Percentiles rank a stretch among this genome's conserved stretches.
These are phyloP conservation scores for Hypoxylon subgilvum DNA, from an alignment of 495 filamentous ascomycete species.

Conservation along the genomic window DNA sequence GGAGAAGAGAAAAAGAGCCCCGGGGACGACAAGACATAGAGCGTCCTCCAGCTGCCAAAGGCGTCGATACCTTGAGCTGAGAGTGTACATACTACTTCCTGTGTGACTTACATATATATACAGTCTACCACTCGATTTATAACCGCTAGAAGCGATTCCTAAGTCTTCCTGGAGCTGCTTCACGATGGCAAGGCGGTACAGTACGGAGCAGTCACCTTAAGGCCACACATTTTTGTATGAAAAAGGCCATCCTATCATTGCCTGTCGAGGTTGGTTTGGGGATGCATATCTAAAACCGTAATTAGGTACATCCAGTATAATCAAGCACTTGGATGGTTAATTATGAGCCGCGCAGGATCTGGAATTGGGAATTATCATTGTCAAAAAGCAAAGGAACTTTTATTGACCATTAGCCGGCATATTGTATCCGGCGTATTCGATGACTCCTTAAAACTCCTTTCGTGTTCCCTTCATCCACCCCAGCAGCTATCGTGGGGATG, in stretches of 20 bases:
- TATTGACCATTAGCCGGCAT: conserved; percentile 34
- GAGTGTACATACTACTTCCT: not conserved
- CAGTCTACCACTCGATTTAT: not conserved
- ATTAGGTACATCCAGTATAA: too few species aligned
- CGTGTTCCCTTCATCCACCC: conserved; percentile 26
- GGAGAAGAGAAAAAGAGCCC: conserved; percentile 2
- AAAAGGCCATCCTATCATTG: too few species aligned
- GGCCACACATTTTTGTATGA: too few species aligned
- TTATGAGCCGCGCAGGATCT: conserved; percentile 2
- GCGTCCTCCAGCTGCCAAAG: not conserved
- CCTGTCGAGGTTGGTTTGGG: too few species aligned
- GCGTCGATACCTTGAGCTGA: not conserved
- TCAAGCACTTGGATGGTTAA: too few species aligned
- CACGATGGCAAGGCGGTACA: too few species aligned
- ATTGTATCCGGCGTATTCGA: conserved; percentile 14
- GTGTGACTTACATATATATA: not conserved
- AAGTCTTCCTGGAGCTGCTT: not conserved
- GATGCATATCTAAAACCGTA: too few species aligned
- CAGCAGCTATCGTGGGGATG: conserved; percentile 16
- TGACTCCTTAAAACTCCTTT: conserved; percentile 38
- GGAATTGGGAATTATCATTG: conserved; percentile 14
- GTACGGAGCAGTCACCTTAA: too few species aligned
- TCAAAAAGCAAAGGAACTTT: conserved; percentile 35
- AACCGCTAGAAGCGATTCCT: not conserved
- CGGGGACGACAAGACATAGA: conserved; percentile 21